A percentile compares a stretch with the other conserved stretches of the same genome.
phyloP scores from a whole-genome alignment of 768 basidiomycete species.

The Leccinum barrowsii region DNA sequence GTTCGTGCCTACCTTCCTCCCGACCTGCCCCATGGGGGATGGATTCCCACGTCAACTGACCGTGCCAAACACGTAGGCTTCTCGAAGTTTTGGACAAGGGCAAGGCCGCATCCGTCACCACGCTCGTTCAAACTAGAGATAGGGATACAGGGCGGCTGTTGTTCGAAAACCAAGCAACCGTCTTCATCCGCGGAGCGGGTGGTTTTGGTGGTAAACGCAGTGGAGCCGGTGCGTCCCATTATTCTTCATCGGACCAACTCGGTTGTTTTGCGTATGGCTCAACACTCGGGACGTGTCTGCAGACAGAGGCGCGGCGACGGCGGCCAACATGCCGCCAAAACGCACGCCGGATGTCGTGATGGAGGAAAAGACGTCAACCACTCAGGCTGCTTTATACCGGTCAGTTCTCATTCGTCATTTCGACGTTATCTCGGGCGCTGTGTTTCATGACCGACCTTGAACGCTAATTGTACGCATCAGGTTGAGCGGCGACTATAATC shows the following conservation, averaged over 20 bases:
- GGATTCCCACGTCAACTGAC: conserved; percentile 10
- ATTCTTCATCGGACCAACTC: conserved; percentile 1
- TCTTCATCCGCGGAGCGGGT: conserved; percentile 92
- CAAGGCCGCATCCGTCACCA: conserved; percentile 89
- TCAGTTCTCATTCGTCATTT: conserved; percentile 28
- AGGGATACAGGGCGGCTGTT: conserved; percentile 72
- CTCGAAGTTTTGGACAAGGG: conserved; percentile 87
- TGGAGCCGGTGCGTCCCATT: conserved; percentile 59
- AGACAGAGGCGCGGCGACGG: conserved; percentile 91
- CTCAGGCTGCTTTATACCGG: conserved; percentile 93
- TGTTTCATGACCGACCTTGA: not conserved
- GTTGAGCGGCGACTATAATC: conserved; percentile 89
- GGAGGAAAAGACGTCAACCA: conserved; percentile 80
- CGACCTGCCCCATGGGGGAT: not conserved
- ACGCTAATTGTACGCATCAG: conserved; percentile 36
- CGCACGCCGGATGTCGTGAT: conserved; percentile 80
- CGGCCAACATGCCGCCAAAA: conserved; percentile 74
- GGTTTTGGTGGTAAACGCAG: conserved; percentile 91
- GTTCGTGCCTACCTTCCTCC: conserved; percentile 35
- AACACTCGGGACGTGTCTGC: not conserved
- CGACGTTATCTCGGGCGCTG: not conserved
- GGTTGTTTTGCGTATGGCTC: not conserved
- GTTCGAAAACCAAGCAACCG: conserved; percentile 89
- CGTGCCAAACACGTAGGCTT: conserved; percentile 39
- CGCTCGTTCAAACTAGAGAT: conserved; percentile 76